Conservation (phyloP, 1,139 yeast genomes). For the Saccharomyces hybrid region DNA sequence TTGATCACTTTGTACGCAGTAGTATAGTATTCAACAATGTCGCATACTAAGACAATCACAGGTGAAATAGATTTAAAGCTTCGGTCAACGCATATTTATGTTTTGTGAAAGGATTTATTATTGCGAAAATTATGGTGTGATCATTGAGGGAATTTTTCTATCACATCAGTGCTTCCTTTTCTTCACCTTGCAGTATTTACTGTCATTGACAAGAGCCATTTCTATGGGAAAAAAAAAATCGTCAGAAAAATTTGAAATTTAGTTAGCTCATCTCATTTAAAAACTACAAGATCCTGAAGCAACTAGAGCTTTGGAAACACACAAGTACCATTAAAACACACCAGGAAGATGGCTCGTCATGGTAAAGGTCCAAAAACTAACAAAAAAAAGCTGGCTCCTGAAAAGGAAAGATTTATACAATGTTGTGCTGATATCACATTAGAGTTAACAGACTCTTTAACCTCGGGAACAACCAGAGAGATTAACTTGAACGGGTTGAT, state of each 20-base stretch:
- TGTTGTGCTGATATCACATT: slow-evolving; percentile 90
- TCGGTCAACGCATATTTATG: neutral
- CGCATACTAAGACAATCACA: neutral
- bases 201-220: neutral
- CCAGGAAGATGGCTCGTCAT: slow-evolving; percentile 29
- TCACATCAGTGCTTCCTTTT: no score
- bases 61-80: neutral
- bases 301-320: neutral
- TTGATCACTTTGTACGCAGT: neutral
- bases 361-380: slow-evolving; percentile 34
- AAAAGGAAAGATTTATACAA: slow-evolving; percentile 84
- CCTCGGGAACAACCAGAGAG: slow-evolving; percentile 51
- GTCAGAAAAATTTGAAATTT: neutral
- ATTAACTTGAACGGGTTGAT: slow-evolving; percentile 86
- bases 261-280: neutral
- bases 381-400: slow-evolving; percentile 65
- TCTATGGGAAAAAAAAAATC: neutral
- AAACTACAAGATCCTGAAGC: neutral
- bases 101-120: neutral
- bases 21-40: neutral
- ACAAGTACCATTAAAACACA: neutral
- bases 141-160: no score
- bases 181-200: neutral
- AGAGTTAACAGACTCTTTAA: slow-evolving; percentile 74
- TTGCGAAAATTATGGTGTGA: neutral